phyloP scores from a whole-genome alignment of 2,329 filamentous ascomycete species.

The Exophiala spinifera region DNA sequence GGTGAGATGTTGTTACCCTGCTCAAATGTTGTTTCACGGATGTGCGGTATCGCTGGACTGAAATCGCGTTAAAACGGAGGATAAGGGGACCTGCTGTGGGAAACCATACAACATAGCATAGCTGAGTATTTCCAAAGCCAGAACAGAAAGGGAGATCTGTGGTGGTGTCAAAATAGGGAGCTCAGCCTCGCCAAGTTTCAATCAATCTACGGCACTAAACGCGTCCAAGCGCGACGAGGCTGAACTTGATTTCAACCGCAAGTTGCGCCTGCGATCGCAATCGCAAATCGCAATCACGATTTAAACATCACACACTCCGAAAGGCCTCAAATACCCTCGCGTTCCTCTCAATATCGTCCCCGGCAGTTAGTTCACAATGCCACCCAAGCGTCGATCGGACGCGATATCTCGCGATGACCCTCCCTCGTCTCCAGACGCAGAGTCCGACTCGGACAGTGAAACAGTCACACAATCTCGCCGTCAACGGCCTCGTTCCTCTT shows the following conservation, averaged over 20 bases:
- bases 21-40: no score
- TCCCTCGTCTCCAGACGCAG: constrained; percentile 9
- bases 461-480: constrained; percentile 9
- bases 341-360: background rate
- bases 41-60: no score
- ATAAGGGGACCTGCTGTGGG: no score
- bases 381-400: constrained; percentile 26
- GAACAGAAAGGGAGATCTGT: no score
- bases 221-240: background rate
- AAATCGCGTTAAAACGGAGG: no score
- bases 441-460: constrained; percentile 2
- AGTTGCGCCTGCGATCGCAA: background rate
- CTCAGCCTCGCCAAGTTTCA: no score
- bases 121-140: no score
- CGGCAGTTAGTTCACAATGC: constrained; percentile 11
- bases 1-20: no score
- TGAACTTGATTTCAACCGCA: background rate
- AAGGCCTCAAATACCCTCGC: background rate
- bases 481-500: constrained; percentile 20
- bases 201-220: no score
- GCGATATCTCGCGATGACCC: constrained; percentile 24
- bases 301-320: background rate
- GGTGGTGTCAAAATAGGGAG: no score
- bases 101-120: no score
- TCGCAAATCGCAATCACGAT: background rate